phyloP scores from a whole-genome alignment of 2,329 filamentous ascomycete species.

The Penicillium brasilianum region DNA sequence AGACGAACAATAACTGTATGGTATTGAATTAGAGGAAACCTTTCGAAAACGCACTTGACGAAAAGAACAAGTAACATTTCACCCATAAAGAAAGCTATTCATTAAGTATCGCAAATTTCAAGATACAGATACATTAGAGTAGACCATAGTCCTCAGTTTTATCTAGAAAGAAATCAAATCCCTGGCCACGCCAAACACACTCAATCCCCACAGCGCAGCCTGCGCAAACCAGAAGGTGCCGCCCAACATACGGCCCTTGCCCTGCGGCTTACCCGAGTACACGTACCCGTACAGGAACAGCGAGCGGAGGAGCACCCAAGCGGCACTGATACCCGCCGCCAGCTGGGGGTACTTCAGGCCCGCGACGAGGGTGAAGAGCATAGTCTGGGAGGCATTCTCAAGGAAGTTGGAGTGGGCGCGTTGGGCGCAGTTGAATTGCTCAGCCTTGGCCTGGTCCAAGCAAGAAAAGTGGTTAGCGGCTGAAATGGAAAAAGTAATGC shows the following conservation, averaged over 20 bases:
- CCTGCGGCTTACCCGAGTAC: slow-evolving; percentile 45
- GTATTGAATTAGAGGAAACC: too few relatives aligned
- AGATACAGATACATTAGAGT: neutral
- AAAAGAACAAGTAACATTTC: too few relatives aligned
- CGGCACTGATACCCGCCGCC: slow-evolving; percentile 51
- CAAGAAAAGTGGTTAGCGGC: slow-evolving; percentile 32
- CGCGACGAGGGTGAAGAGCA: slow-evolving; percentile 58
- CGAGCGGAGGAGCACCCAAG: slow-evolving; percentile 58
- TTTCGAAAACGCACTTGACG: too few relatives aligned
- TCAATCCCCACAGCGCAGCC: slow-evolving; percentile 47
- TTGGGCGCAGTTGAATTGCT: slow-evolving; percentile 60
- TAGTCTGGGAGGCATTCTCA: slow-evolving; percentile 61
- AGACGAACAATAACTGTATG: too few relatives aligned
- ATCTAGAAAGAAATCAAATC: slow-evolving; percentile 36
- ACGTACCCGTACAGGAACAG: slow-evolving; percentile 58
- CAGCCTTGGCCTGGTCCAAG: slow-evolving; percentile 44
- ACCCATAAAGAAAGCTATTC: neutral
- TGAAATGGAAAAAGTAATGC: too few relatives aligned
- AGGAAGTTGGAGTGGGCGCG: slow-evolving; percentile 64
- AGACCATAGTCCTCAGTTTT: neutral
- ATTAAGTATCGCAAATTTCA: neutral
- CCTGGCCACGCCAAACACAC: slow-evolving; percentile 42
- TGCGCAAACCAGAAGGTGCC: slow-evolving; percentile 47
- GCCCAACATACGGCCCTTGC: slow-evolving; percentile 45
- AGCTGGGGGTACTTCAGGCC: slow-evolving; percentile 60